These are phyloP conservation scores for Citrus trifoliata DNA, from an alignment of 345 rosid genomes.

Conservation along the genomic window DNA sequence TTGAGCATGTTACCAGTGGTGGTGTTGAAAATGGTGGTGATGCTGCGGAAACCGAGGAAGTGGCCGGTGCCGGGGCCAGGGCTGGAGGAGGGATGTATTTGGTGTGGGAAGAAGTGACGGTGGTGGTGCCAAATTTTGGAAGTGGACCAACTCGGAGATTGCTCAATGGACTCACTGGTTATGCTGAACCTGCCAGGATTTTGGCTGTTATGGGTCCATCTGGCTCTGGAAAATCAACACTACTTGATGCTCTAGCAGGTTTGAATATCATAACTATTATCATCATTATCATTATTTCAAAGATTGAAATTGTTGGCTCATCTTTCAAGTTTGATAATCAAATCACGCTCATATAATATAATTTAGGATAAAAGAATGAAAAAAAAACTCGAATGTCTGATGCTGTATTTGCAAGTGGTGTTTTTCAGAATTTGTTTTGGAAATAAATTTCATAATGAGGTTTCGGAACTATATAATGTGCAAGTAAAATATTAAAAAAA, in stretches of 20 bases:
- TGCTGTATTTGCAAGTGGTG: too few species aligned
- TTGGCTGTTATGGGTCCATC: conserved; percentile 58
- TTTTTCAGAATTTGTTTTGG: too few species aligned
- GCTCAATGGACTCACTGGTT: conserved; percentile 67
- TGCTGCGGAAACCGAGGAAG: neutral
- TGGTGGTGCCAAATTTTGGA: conserved; percentile 62
- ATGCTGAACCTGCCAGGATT: conserved; percentile 72
- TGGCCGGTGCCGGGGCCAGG: neutral
- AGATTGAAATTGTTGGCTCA: too few species aligned
- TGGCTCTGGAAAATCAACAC: conserved; percentile 57
- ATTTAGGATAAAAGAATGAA: too few species aligned
- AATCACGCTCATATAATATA: too few species aligned
- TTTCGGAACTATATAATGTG: too few species aligned
- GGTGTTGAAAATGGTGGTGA: neutral
- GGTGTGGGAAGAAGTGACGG: conserved; percentile 75
- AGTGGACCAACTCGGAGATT: conserved; percentile 54
- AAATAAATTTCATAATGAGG: too few species aligned
- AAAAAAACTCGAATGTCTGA: too few species aligned
- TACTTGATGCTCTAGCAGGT: conserved; percentile 87
- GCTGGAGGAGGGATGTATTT: conserved; percentile 28
- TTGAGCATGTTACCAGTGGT: neutral
- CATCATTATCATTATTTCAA: too few species aligned
- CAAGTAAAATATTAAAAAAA: too few species aligned
- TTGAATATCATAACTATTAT: too few species aligned
- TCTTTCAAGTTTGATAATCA: too few species aligned